Evolutionary conservation across 1,284 basidiomycete species (phyloP).

Genomic region (Apiotrichum porosum): DNA sequence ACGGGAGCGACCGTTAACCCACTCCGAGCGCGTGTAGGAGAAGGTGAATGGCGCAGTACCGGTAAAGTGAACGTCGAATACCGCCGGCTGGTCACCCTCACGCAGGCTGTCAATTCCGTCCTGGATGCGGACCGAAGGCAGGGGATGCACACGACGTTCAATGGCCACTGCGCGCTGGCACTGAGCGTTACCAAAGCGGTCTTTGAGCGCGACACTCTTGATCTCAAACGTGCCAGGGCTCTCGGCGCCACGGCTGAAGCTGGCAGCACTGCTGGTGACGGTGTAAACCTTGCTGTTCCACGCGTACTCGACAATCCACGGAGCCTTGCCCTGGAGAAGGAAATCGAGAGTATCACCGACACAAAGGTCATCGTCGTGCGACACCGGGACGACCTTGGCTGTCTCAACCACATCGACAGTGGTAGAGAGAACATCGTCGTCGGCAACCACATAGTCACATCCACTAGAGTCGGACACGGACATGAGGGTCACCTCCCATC

Average conservation of each 20-base stretch:
- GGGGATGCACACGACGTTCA: constrained; percentile 67
- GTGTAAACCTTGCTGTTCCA: constrained; percentile 70
- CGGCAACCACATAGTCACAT: constrained; percentile 68
- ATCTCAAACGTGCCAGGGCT: constrained; percentile 75
- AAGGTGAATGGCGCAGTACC: constrained; percentile 95
- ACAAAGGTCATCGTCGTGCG: constrained; percentile 74
- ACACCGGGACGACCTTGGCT: constrained; percentile 81
- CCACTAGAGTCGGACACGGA: constrained; percentile 69
- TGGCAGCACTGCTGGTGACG: constrained; percentile 69
- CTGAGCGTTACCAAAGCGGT: constrained; percentile 47
- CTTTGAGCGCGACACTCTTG: constrained; percentile 81
- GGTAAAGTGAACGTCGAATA: constrained; percentile 70
- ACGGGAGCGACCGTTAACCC: constrained; percentile 45
- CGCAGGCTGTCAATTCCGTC: constrained; percentile 85
- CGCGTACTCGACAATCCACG: constrained; percentile 88
- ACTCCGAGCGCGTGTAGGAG: constrained; percentile 70
- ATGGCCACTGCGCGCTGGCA: constrained; percentile 77
- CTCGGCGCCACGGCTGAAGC: constrained; percentile 78
- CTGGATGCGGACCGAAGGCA: constrained; percentile 82
- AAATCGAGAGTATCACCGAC: constrained; percentile 88
- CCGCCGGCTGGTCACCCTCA: constrained; percentile 90
- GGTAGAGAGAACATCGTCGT: constrained; percentile 55
- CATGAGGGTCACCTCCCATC: constrained; percentile 72
- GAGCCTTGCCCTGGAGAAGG: constrained; percentile 89
- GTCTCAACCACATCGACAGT: constrained; percentile 90